Evolutionary conservation across 257 asterid genomes (phyloP).

Genomic region (Vinca minor): DNA sequence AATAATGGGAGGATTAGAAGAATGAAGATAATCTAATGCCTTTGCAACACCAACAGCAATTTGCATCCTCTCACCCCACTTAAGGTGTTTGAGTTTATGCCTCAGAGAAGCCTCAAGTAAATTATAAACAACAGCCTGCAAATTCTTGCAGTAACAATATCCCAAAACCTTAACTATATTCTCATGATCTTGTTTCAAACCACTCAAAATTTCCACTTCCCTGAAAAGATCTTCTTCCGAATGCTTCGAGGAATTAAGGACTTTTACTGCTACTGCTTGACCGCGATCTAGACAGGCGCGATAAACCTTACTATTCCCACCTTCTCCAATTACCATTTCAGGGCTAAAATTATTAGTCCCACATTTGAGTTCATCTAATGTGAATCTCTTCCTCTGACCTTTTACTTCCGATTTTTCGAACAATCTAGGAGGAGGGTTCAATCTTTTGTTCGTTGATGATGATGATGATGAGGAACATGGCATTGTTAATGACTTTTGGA

Average conservation of each 20-base stretch:
- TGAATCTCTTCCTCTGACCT: constrained; percentile 28
- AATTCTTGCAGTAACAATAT: constrained; percentile 42
- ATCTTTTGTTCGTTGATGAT: constrained; percentile 21
- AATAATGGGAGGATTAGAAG: constrained; percentile 51
- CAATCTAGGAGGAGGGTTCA: constrained; percentile 18
- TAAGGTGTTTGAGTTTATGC: constrained; percentile 42
- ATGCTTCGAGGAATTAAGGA: constrained; percentile 27
- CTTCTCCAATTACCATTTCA: constrained; percentile 45
- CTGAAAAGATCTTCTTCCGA: constrained; percentile 37
- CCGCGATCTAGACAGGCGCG: constrained; percentile 42
- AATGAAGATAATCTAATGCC: constrained; percentile 67
- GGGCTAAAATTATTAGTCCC: constrained; percentile 44
- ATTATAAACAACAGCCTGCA: constrained; percentile 49
- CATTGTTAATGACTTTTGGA: constrained; percentile 51
- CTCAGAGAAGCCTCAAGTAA: constrained; percentile 34
- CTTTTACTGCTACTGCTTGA: constrained; percentile 50
- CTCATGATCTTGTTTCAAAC: constrained; percentile 58
- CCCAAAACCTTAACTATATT: constrained; percentile 55
- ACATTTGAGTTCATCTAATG: constrained; percentile 33
- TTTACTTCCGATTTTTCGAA: constrained; percentile 34
- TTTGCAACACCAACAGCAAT: constrained; percentile 60
- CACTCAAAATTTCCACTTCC: constrained; percentile 60
- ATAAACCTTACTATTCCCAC: constrained; percentile 47
- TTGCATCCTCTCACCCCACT: constrained; percentile 60
- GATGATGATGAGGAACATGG: constrained; percentile 41